Percentiles rank a stretch among this genome's conserved stretches.
Conservation (phyloP, 2,329 filamentous ascomycete species). For the Aspergillus sp. region DNA sequence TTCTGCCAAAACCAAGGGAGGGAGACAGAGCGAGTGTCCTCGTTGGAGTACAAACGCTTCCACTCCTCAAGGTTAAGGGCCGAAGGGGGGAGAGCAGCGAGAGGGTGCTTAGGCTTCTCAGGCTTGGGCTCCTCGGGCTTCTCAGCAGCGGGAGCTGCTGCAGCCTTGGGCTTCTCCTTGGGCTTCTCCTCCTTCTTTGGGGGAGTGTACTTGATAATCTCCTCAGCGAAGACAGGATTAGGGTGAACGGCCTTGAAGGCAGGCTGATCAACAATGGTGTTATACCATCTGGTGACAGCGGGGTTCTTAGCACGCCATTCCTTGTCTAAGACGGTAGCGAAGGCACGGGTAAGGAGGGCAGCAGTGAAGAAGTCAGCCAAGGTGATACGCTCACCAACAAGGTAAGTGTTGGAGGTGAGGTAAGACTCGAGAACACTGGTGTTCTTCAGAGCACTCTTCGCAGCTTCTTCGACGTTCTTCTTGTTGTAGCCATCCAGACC, state of each 20-base stretch:
- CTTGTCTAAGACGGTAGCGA: constrained; percentile 92
- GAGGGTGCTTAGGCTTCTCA: constrained; percentile 90
- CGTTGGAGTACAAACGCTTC: constrained; percentile 99
- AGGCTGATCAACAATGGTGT: constrained; percentile 86
- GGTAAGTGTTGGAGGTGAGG: constrained; percentile 87
- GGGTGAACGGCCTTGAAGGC: constrained; percentile 75
- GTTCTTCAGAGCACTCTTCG: constrained; percentile 60
- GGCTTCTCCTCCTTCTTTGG: constrained; percentile 61
- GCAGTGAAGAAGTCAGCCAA: constrained; percentile 87
- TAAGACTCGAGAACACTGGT: constrained; percentile 73
- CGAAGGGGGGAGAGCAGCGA: constrained; percentile 67
- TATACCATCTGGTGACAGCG: constrained; percentile 85
- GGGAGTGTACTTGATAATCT: constrained; percentile 62
- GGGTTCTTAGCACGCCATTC: constrained; percentile 75
- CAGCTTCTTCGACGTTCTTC: constrained; percentile 80
- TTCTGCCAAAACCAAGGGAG: constrained; percentile 99
- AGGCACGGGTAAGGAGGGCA: constrained; percentile 73
- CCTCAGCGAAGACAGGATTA: constrained; percentile 71
- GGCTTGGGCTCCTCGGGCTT: constrained; percentile 48
- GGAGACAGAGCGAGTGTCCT: constrained; percentile 70
- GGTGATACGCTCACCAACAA: constrained; percentile 94
- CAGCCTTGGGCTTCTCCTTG: constrained; percentile 65
- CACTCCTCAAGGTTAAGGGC: constrained; percentile 85
- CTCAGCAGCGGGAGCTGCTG: constrained; percentile 39
- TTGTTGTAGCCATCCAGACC: constrained; percentile 90